These are phyloP conservation scores for Cladophialophora yegresii DNA, from an alignment of 2,329 filamentous ascomycete genomes.

Conservation along the genomic window DNA sequence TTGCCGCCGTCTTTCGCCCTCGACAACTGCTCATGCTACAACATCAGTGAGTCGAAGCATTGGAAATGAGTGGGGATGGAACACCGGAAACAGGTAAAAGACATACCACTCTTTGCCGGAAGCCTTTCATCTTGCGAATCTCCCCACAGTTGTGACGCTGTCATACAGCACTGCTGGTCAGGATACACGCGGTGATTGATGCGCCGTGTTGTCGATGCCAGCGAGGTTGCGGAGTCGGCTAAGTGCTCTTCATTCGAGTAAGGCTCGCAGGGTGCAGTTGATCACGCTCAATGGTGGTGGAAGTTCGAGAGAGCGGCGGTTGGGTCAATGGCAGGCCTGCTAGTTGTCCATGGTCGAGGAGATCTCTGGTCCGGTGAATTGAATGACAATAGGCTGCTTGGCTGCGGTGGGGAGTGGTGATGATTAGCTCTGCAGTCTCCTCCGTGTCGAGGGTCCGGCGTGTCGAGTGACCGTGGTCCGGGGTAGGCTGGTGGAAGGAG, in stretches of 20 bases:
- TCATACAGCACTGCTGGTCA: slow-evolving; percentile 17
- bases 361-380: slow-evolving; percentile 1
- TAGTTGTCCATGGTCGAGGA: slow-evolving; percentile 19
- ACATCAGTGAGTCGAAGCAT: slow-evolving; percentile 34
- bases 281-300: neutral
- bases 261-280: neutral
- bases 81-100: slow-evolving; percentile 5
- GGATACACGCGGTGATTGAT: slow-evolving; percentile 17
- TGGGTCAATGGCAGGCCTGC: slow-evolving; percentile 5
- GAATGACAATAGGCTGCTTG: slow-evolving; percentile 11
- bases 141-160: slow-evolving; percentile 18
- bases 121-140: slow-evolving; percentile 82
- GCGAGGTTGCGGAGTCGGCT: slow-evolving; percentile 1
- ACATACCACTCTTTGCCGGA: slow-evolving; percentile 95
- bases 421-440: slow-evolving; percentile 6
- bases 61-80: slow-evolving; percentile 7
- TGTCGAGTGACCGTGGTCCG: slow-evolving; percentile 6
- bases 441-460: slow-evolving; percentile 5
- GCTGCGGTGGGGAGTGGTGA: slow-evolving; percentile 10
- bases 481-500: slow-evolving; percentile 1
- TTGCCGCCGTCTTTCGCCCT: slow-evolving; percentile 85
- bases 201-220: slow-evolving; percentile 23
- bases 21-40: slow-evolving; percentile 78
- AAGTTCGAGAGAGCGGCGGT: neutral
- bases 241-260: slow-evolving; percentile 20